phyloP scores from a whole-genome alignment of 495 filamentous ascomycete genomes.

The Neurospora sublineolata region DNA sequence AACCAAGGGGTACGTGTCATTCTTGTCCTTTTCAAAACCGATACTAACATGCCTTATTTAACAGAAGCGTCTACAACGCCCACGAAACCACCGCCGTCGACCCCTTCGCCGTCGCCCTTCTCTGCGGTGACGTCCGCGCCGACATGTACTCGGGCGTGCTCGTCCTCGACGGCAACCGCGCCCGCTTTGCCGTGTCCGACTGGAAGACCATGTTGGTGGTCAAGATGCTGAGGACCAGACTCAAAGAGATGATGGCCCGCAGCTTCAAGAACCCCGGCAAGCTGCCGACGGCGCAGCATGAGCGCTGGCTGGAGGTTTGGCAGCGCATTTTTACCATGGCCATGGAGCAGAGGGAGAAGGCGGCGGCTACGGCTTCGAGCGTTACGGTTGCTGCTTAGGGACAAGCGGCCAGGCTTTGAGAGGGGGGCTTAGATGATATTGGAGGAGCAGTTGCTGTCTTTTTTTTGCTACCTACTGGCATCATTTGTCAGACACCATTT shows the following conservation, averaged over 20 bases:
- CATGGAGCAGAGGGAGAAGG: conserved; percentile 16
- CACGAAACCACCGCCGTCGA: conserved; percentile 80
- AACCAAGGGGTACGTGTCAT: conserved; percentile 47
- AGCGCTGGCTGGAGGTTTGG: conserved; percentile 66
- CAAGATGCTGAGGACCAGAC: conserved; percentile 56
- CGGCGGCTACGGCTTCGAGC: neutral
- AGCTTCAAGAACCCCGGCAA: conserved; percentile 65
- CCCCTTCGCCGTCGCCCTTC: conserved; percentile 66
- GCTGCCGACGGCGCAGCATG: conserved; percentile 52
- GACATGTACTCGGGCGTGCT: conserved; percentile 81
- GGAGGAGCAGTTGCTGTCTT: neutral
- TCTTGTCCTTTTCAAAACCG: no score
- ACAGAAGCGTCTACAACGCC: conserved; percentile 60
- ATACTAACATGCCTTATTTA: conserved; percentile 3
- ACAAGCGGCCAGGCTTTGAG: neutral
- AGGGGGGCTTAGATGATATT: neutral
- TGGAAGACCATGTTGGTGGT: conserved; percentile 85
- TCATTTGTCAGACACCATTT: neutral
- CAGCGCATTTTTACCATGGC: conserved; percentile 36
- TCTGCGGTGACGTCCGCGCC: conserved; percentile 79
- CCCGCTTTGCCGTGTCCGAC: conserved; percentile 77
- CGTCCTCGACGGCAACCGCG: conserved; percentile 71
- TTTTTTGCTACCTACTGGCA: neutral
- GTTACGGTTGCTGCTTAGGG: neutral
- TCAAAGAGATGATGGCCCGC: conserved; percentile 59